Evolutionary conservation across 805 yeast genomes (phyloP).

Genomic region (Komagataella populi): DNA sequence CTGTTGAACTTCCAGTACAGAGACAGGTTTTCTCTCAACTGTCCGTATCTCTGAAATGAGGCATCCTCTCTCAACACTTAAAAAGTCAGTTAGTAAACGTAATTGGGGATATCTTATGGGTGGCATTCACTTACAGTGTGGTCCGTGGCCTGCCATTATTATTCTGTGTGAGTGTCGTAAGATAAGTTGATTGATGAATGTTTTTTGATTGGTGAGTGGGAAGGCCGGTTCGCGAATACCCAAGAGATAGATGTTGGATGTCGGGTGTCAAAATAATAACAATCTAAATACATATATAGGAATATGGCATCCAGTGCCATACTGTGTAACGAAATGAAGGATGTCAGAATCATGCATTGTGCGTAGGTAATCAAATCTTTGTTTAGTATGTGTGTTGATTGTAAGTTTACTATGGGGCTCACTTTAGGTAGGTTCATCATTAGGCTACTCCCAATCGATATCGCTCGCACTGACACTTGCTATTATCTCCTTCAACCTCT

Average conservation of each 20-base stretch:
- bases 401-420: not conserved
- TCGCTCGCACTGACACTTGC: not conserved
- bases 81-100: not conserved
- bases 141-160: slow-evolving; percentile 3
- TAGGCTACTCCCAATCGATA: not conserved
- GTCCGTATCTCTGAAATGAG: slow-evolving; percentile 16
- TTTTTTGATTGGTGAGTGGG: not conserved
- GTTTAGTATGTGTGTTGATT: not conserved
- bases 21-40: slow-evolving; percentile 17
- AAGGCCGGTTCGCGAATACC: not conserved
- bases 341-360: not conserved
- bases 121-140: slow-evolving; percentile 2
- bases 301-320: not conserved
- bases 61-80: slow-evolving; percentile 17
- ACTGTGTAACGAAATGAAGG: not conserved
- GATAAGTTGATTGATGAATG: not conserved
- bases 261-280: not conserved
- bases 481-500: not conserved
- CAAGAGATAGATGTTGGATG: not conserved
- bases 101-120: not conserved
- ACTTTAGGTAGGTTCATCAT: too few relatives aligned
- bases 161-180: not conserved
- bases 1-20: slow-evolving; percentile 16
- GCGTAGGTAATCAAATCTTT: not conserved
- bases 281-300: not conserved